Base-by-base conservation (phyloP, 1,284 basidiomycete genomes). In the Melampsora larici-populina region DNA sequence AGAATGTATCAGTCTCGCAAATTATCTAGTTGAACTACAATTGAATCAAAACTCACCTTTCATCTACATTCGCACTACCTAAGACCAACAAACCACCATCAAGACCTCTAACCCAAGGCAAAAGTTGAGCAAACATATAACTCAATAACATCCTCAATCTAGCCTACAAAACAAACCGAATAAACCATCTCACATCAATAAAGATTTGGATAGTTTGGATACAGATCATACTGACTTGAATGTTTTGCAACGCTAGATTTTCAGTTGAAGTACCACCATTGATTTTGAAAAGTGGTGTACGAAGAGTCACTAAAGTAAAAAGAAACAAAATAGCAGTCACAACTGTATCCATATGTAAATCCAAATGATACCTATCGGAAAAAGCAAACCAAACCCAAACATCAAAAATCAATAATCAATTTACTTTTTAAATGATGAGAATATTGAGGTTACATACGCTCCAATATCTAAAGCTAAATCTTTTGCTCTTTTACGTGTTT, bases 41-140 rank as follows among this genome's bases (percentile, higher is more conserved):
- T 64, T 18, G 36, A 21, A 24, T 33, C 48, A 1, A 43, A 2
- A 63, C 46, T 70, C 29, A 77, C 74, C 74, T 77, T 70, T 77
- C 74, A 62, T 77, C 74, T 2, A 77, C 74, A 49, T 77, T 77
- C 11, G 74, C 74, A 64, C 74, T 77, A 15, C 74, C 74, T 55
- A 77, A 64, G 40, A 77, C 74, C 31, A 77, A 64, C 24, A 77
- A 67, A 40, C 74, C 67, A 36, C 74, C 74, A 64, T 62, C 70
- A 1, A 40, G n/a, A 24, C 74, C 74, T 55, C 67, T 62, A 21
- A 77, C 74, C 74, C 74, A 77, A 36, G 74, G 74, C 21, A 67
- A 77, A 43, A 77, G 48, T 68, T 77, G 74, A 5, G 74, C 74
- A 77, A 77, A 77, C 66, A 77, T 69, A 49, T 77, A 77, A n/a